phyloP scores from a whole-genome alignment of 2,329 filamentous ascomycete genomes.

The Calonectria pauciramosa region DNA sequence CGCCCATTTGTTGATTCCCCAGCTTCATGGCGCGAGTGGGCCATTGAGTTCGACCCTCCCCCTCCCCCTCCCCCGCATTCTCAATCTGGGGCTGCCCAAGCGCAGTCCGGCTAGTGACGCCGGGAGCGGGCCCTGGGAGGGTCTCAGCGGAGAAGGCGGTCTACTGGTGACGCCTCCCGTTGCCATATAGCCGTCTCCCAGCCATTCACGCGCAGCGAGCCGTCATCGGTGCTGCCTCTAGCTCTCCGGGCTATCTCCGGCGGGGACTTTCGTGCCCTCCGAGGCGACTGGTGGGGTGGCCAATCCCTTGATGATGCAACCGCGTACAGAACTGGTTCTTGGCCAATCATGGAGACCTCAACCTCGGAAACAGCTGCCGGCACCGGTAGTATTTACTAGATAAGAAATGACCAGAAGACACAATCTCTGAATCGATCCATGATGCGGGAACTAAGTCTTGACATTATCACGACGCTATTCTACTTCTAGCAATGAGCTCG shows the following conservation, averaged over 20 bases:
- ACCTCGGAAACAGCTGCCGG: neutral
- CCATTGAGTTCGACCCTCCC: neutral
- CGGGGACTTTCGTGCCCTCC: neutral
- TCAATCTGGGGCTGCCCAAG: neutral
- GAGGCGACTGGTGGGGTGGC: neutral
- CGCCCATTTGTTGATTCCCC: neutral
- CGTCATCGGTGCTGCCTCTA: neutral
- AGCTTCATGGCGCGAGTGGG: neutral
- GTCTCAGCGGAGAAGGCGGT: neutral
- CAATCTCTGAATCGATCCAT: neutral
- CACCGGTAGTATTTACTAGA: neutral
- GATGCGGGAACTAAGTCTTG: neutral
- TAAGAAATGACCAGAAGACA: neutral
- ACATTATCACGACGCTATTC: neutral
- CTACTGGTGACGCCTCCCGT: neutral
- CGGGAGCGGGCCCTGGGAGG: neutral
- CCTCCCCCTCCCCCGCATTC: constrained; percentile 4
- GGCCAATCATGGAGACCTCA: neutral
- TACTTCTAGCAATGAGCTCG: neutral
- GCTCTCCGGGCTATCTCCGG: neutral
- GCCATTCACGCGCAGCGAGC: neutral
- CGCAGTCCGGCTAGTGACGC: neutral
- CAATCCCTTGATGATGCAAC: too few species aligned
- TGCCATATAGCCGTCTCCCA: neutral
- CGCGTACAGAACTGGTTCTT: too few species aligned